These are phyloP conservation scores for Orbilia brochopaga DNA, from an alignment of 2,329 filamentous ascomycete genomes.

Conservation along the genomic window DNA sequence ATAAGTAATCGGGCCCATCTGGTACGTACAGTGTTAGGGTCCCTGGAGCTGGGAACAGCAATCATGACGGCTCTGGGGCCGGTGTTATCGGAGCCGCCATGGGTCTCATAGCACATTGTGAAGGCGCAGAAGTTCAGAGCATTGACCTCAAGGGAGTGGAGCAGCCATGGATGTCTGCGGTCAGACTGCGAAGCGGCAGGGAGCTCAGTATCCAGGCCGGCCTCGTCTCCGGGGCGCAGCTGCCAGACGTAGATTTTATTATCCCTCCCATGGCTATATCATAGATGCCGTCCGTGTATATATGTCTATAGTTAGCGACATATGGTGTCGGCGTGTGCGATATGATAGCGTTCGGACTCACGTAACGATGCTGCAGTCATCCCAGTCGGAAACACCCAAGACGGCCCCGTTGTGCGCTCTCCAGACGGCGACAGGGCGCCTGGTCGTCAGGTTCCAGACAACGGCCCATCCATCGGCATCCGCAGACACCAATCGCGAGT, in stretches of 20 bases:
- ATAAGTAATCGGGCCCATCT: constrained; percentile 1
- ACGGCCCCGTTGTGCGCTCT: constrained; percentile 79
- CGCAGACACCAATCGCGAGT: constrained; percentile 79
- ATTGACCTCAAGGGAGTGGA: constrained; percentile 83
- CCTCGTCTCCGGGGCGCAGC: constrained; percentile 67
- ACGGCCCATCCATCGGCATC: constrained; percentile 90
- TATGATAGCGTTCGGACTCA: constrained; percentile 61
- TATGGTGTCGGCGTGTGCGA: constrained; percentile 11
- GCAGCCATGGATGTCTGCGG: constrained; percentile 76
- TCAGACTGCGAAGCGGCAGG: constrained; percentile 66
- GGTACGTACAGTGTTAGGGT: constrained; percentile 69
- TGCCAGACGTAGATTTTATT: constrained; percentile 87
- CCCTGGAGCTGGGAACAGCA: constrained; percentile 79
- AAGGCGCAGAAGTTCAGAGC: constrained; percentile 96
- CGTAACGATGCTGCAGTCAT: constrained; percentile 78
- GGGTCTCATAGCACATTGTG: constrained; percentile 64
- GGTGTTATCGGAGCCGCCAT: constrained; percentile 10
- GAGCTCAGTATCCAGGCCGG: constrained; percentile 69
- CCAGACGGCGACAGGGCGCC: constrained; percentile 84
- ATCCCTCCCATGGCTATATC: constrained; percentile 81
- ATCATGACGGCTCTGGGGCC: constrained; percentile 64
- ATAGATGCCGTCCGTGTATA: constrained; percentile 14
- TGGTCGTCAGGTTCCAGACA: constrained; percentile 81
- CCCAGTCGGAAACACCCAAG: constrained; percentile 75
- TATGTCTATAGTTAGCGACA: neutral